Conservation (phyloP, 2,329 filamentous ascomycete species). For the Fusarium avenaceum region DNA sequence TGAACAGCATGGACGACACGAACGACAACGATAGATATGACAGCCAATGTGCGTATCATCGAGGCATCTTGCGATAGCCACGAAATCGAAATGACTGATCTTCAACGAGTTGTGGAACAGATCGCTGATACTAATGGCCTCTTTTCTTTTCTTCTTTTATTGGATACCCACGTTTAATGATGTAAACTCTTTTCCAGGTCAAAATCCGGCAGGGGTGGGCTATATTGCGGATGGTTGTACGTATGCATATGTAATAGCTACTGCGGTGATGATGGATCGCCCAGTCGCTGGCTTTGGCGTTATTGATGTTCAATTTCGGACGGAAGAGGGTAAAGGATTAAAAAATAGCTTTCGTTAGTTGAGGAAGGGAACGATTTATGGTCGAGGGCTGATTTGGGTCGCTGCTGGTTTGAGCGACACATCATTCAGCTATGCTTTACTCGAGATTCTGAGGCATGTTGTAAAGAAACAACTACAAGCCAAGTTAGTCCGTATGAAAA, state of each 20-base stretch:
- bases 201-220: constrained; percentile 10
- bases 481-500: constrained; percentile 7
- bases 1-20: constrained; percentile 56
- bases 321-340: neutral
- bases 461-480: neutral
- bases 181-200: constrained; percentile 23
- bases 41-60: neutral
- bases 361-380: neutral
- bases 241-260: constrained; percentile 24
- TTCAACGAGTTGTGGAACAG: neutral
- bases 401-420: neutral
- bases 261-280: constrained; percentile 16
- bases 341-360: constrained; percentile 22
- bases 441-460: neutral
- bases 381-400: neutral
- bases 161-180: constrained; percentile 42
- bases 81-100: neutral
- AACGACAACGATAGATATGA: constrained; percentile 28
- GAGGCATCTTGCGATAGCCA: neutral
- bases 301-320: constrained; percentile 11
- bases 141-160: constrained; percentile 32
- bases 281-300: constrained; percentile 31
- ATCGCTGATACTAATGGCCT: neutral
- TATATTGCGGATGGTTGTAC: constrained; percentile 1
- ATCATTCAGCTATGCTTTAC: neutral